phyloP scores from a whole-genome alignment of 305 asterid genomes.

The Plantago rigida region DNA sequence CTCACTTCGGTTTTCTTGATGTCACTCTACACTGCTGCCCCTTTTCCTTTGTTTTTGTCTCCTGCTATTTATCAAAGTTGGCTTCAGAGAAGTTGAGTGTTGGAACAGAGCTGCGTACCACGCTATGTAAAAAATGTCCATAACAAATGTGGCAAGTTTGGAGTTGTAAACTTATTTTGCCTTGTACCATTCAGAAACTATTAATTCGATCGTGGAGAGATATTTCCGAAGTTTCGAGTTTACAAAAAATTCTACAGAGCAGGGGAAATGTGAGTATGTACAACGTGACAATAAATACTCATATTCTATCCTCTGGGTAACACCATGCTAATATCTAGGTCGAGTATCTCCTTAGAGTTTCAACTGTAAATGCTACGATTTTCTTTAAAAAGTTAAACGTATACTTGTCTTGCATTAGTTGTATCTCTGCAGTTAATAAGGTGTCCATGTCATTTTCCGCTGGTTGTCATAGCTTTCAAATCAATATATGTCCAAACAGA shows the following conservation, averaged over 20 bases:
- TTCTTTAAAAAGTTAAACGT: no score
- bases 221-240: not conserved
- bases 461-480: no score
- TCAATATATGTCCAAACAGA: no score
- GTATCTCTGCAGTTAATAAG: no score
- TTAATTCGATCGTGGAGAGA: not conserved
- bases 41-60: not conserved
- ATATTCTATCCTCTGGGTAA: no score
- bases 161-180: not conserved
- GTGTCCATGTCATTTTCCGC: no score
- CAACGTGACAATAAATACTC: no score
- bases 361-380: no score
- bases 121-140: not conserved
- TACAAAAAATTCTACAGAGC: not conserved
- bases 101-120: not conserved
- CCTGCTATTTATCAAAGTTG: not conserved
- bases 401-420: no score
- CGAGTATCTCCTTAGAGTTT: no score
- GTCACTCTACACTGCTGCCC: not conserved
- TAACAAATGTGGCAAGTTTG: not conserved
- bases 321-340: no score
- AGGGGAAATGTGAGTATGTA: not conserved
- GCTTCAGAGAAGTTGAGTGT: not conserved
- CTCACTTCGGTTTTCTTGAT: slow-evolving; percentile 57
- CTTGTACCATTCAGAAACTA: not conserved